phyloP scores from a whole-genome alignment of 768 basidiomycete species.

The Paxillus rubicundulus region DNA sequence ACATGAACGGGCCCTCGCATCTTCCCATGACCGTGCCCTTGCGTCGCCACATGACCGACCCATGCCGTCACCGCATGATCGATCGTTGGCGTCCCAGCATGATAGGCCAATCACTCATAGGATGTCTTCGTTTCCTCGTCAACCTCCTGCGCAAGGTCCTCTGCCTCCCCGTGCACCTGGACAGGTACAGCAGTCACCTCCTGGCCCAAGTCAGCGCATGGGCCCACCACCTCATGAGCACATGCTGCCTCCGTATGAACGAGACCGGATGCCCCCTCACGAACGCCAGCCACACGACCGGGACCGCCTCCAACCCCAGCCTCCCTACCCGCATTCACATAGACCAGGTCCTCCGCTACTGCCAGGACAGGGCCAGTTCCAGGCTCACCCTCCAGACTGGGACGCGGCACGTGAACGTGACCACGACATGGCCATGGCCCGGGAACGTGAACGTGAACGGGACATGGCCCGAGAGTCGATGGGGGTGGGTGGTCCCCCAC shows the following conservation, averaged over 20 bases:
- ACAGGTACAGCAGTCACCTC: slow-evolving; percentile 22
- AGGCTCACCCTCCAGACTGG: slow-evolving; percentile 28
- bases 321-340: slow-evolving; percentile 19
- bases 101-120: slow-evolving; percentile 21
- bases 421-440: slow-evolving; percentile 9
- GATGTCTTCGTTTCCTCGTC: slow-evolving; percentile 24
- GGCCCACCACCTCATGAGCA: slow-evolving; percentile 21
- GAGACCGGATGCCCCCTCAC: slow-evolving; percentile 25
- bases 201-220: slow-evolving; percentile 24
- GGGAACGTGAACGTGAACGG: slow-evolving; percentile 17
- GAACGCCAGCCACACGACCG: slow-evolving; percentile 22
- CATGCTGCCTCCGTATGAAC: slow-evolving; percentile 19
- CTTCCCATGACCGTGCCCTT: slow-evolving; percentile 22
- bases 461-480: slow-evolving; percentile 4
- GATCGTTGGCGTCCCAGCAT: slow-evolving; percentile 19
- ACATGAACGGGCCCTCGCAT: slow-evolving; percentile 23
- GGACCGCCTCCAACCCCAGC: slow-evolving; percentile 30
- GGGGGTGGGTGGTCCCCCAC: slow-evolving; percentile 17
- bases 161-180: slow-evolving; percentile 10
- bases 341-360: slow-evolving; percentile 17
- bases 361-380: slow-evolving; percentile 33
- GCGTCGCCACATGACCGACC: slow-evolving; percentile 22
- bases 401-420: slow-evolving; percentile 26
- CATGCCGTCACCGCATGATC: slow-evolving; percentile 19
- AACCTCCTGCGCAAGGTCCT: slow-evolving; percentile 17